Conservation (phyloP, 768 basidiomycete species). For the Termitomyces sp. region DNA sequence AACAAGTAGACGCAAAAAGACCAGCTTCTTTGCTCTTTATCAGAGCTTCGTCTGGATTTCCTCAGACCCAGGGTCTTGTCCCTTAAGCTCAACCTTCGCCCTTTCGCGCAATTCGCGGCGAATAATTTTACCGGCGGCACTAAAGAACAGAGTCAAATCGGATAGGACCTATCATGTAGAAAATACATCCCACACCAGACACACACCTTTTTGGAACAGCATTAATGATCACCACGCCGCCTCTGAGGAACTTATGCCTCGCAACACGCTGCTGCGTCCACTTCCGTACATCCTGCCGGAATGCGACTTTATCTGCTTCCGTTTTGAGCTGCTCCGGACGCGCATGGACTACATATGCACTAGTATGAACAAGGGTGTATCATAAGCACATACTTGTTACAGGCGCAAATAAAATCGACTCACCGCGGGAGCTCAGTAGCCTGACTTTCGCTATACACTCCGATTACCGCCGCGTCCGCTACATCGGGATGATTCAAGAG, state of each 20-base stretch:
- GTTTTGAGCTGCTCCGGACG: constrained; percentile 27
- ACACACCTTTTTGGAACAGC: constrained; percentile 63
- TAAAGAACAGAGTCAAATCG: constrained; percentile 17
- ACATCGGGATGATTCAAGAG: constrained; percentile 71
- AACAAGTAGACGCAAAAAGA: no score
- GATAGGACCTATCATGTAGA: no score
- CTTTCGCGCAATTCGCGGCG: constrained; percentile 68
- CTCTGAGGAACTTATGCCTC: constrained; percentile 70
- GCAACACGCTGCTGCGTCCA: constrained; percentile 73
- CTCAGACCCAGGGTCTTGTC: constrained; percentile 29
- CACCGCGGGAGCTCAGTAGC: constrained; percentile 81
- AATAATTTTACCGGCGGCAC: constrained; percentile 85
- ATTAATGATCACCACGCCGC: constrained; percentile 65
- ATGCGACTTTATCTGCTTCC: constrained; percentile 31
- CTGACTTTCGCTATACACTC: constrained; percentile 57
- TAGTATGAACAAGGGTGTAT: constrained; percentile 15
- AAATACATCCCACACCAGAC: no score
- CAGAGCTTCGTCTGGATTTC: constrained; percentile 28
- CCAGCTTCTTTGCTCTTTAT: background rate
- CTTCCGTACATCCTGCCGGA: constrained; percentile 44
- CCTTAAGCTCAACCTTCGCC: constrained; percentile 50
- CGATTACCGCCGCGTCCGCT: constrained; percentile 78
- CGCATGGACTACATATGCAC: constrained; percentile 60
- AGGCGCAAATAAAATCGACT: background rate
- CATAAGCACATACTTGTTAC: background rate